Evolutionary conservation across 1,284 basidiomycete genomes (phyloP).

Genomic region (Flammula alnicola): DNA sequence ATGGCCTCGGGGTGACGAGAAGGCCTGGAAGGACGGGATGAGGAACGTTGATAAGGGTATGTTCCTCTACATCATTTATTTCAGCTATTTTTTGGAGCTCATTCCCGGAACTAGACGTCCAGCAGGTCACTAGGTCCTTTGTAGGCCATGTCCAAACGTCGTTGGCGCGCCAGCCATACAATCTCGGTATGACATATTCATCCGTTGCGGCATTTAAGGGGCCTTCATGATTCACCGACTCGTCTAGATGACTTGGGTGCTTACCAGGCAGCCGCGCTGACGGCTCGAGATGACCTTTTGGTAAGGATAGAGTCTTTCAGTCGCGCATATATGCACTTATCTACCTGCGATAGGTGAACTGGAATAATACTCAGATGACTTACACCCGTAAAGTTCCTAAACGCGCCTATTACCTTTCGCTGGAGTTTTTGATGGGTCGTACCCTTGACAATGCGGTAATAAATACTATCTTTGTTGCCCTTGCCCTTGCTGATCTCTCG

Average conservation of each 20-base stretch:
- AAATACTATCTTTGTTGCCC: neutral
- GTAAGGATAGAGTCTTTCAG: constrained; percentile 41
- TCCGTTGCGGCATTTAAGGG: neutral
- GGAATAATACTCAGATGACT: constrained; percentile 78
- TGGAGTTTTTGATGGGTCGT: constrained; percentile 91
- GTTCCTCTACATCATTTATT: constrained; percentile 23
- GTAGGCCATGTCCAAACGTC: constrained; percentile 88
- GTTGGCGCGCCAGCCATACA: constrained; percentile 86
- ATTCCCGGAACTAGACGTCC: constrained; percentile 48
- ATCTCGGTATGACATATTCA: constrained; percentile 53
- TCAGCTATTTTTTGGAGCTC: constrained; percentile 15
- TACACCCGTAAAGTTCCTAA: constrained; percentile 77
- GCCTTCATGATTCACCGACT: neutral
- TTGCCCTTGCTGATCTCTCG: neutral
- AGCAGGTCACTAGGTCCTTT: constrained; percentile 77
- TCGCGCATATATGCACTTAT: constrained; percentile 7
- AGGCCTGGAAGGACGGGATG: constrained; percentile 75
- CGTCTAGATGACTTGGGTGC: constrained; percentile 73
- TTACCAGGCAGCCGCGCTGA: constrained; percentile 81
- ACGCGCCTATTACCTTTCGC: constrained; percentile 87
- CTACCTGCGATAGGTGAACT: constrained; percentile 59
- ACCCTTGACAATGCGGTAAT: constrained; percentile 82
- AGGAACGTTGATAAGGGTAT: constrained; percentile 62
- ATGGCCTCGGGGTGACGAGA: constrained; percentile 86
- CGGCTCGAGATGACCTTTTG: constrained; percentile 85